Evolutionary conservation across 129 eudicot species (phyloP), one percentile per base, ranked within the genome.

Genomic region (Tanacetum coccineum): DNA sequence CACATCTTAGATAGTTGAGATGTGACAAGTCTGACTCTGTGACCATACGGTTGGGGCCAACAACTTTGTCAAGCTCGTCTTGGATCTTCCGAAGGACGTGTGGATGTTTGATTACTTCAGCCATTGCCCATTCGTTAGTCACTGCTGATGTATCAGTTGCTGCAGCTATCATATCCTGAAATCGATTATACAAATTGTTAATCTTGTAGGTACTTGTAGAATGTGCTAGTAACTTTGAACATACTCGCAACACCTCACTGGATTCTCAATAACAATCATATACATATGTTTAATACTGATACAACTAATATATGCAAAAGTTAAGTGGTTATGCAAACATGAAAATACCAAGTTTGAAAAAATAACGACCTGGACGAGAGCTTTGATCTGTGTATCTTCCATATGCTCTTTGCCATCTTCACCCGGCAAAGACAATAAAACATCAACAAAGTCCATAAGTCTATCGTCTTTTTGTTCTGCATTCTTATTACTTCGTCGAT

Each of bases 71-170:
- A 3, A 94, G 95, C 72, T 94, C 99, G 56, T 81, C 67, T 69
- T 94, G 99, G 69, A 90, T 81, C 71, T 77, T 84, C 21, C 15
- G 71, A 40, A 94, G 86, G 76, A 94, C 95, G 12, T 26, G 81
- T 6, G 99, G 99, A 55, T 94, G 86, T 66, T 87, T 94, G 74
- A 89, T 89, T 22, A 94, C 95, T 78, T 89, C 97, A 0, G 84
- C 78, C 95, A 94, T 84, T 20, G 95, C 99, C 97, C 99, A 94
- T 76, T 89, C 97, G 39, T 84, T 94, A 17, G 99, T 94, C 71
- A 94, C 97, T 0, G 97, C 93, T 6, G 99, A 89, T 7, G 99
- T 94, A 52, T 89, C 97, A 0, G 99, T 93, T 8, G 99, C 96
- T 0, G 96, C 99, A 15, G 98, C 98, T 84, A 93, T 93, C 98